phyloP scores from a whole-genome alignment of 495 filamentous ascomycete species.

The Penicillium cataractarum region DNA sequence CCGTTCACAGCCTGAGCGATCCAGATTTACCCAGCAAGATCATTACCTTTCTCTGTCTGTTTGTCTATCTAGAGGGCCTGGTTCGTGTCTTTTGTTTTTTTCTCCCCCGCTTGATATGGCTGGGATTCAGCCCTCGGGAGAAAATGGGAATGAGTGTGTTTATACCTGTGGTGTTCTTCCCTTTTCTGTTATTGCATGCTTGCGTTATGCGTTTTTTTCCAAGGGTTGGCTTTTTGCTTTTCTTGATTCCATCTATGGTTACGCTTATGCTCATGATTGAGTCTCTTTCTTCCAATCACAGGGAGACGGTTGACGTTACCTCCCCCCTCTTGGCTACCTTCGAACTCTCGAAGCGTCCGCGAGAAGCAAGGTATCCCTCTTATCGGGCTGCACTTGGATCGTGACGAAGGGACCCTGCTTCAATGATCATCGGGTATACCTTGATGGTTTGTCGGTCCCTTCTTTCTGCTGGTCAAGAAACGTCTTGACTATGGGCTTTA shows the following conservation, averaged over 20 bases:
- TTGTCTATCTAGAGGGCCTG: constrained; percentile 25
- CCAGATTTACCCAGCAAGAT: constrained; percentile 19
- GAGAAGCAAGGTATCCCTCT: neutral
- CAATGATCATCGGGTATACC: neutral
- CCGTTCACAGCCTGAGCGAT: constrained; percentile 19
- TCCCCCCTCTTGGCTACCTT: neutral
- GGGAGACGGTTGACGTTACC: constrained; percentile 6
- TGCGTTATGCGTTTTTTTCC: constrained; percentile 16
- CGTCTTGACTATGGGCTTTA: neutral
- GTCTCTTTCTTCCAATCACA: constrained; percentile 3
- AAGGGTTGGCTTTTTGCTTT: constrained; percentile 23
- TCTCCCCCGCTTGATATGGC: constrained; percentile 14
- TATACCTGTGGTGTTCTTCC: constrained; percentile 9
- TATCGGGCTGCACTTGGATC: neutral
- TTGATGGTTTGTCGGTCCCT: neutral
- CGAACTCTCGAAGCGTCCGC: neutral
- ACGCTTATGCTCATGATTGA: constrained; percentile 12
- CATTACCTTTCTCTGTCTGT: neutral
- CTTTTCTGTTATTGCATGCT: constrained; percentile 21
- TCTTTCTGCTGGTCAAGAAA: neutral
- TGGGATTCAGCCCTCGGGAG: constrained; percentile 10
- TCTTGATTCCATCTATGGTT: constrained; percentile 6
- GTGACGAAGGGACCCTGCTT: neutral
- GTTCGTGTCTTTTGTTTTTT: constrained; percentile 10
- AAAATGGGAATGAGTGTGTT: constrained; percentile 11